Percentiles rank a stretch among this genome's conserved stretches.
Evolutionary conservation across 345 rosid species (phyloP).

Genomic region (Ricinus communis): DNA sequence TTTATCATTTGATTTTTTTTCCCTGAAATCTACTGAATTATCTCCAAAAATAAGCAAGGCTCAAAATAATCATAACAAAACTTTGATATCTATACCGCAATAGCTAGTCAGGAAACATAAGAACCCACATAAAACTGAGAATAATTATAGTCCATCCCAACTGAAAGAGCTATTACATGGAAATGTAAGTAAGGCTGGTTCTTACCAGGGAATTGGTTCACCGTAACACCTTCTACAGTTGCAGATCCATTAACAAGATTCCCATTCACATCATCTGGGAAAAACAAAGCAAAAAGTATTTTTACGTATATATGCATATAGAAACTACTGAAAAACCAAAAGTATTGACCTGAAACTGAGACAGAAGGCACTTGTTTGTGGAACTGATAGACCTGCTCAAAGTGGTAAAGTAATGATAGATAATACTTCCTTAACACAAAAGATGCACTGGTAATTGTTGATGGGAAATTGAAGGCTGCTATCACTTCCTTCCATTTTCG

Average conservation of each 20-base stretch:
- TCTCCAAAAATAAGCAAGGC: not conserved
- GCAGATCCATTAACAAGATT: conserved; percentile 37
- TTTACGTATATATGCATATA: not conserved
- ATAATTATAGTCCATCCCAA: not conserved
- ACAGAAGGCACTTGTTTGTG: conserved; percentile 39
- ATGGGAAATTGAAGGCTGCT: conserved; percentile 63
- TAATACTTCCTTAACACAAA: conserved; percentile 79
- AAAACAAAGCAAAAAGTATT: not conserved
- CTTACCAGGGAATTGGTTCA: conserved; percentile 27
- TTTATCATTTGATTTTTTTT: not conserved
- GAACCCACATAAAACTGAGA: not conserved
- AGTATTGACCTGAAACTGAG: conserved; percentile 33
- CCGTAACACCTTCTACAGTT: conserved; percentile 23
- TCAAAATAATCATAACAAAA: not conserved
- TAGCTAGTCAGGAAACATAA: not conserved
- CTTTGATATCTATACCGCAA: not conserved
- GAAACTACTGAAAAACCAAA: not conserved
- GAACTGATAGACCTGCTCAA: conserved; percentile 74
- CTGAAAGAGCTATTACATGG: not conserved
- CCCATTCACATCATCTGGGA: conserved; percentile 30
- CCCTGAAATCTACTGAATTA: not conserved
- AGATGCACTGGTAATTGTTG: conserved; percentile 87
- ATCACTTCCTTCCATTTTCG: conserved; percentile 93
- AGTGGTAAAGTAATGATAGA: conserved; percentile 59
- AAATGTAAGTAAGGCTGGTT: conserved; percentile 9